Base-by-base conservation (phyloP, 352 stramenopile species). In the Plasmopara halstedii region DNA sequence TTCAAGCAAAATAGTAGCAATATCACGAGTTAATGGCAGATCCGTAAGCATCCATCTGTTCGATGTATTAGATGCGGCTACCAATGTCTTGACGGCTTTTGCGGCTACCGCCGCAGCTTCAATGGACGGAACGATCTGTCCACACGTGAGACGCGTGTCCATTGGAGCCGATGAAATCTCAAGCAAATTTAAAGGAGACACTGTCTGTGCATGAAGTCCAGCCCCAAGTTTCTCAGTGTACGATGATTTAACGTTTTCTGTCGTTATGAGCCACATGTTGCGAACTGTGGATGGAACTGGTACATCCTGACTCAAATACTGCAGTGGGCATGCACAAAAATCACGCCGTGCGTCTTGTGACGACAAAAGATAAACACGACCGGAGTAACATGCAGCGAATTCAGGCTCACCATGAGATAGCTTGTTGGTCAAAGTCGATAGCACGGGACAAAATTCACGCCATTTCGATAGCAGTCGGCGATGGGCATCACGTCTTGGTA, bases 391-490 rank as follows among this genome's bases (percentile, higher is more conserved):
- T 1, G 41, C 74, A 15, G 77, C 70, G 31, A 61, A 75, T 14
- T 46, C 38, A 4, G 74, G 70, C 40, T 68, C 58, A 1, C 77
- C 77, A 3, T 64, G 33, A 8, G 59, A 41, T 2, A 79, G 41
- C 4, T 42, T 48, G 0, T 53, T 49, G 10, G 45, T 47, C 9
- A 37, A 46, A 26, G 33, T 59, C 1, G 69, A 81, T 11, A 58
- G 45, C 2, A 87, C 77, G 8, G 73, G 51, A 35, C 77, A 89
- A 52, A 81, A 89, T 32, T 85, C 63, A 7, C 57, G 62, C 77
- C 77, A 89, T 0, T 58, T 71, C 1, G 73, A 83, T 2, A 88
- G 44, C 13, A 50, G 7, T 47, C 57, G 31, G 4, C 38, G 42
- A 26, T 53, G 44, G 18, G 46, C 10, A 41, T 66, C 50, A 29